A percentile compares a stretch with the other conserved stretches of the same genome.
These are phyloP conservation scores for Colletotrichum salicis DNA, from an alignment of 2,329 filamentous ascomycete genomes.

Conservation along the genomic window DNA sequence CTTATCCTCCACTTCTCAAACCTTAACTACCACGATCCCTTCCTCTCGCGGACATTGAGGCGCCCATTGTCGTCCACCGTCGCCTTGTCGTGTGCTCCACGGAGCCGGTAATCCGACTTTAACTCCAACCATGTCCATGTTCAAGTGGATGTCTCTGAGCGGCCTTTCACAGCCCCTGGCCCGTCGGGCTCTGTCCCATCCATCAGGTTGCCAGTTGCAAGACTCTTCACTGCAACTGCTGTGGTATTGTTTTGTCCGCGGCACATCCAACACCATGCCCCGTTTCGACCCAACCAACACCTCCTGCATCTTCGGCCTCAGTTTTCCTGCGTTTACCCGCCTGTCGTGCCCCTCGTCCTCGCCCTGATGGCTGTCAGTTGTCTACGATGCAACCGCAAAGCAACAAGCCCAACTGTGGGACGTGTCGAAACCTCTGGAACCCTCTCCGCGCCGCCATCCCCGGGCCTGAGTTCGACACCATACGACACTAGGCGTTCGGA, in stretches of 20 bases:
- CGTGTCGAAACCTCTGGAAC: constrained; percentile 15
- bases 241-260: background rate
- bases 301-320: constrained; percentile 18
- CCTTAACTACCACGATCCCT: constrained; percentile 13
- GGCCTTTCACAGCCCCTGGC: background rate
- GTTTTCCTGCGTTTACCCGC: constrained; percentile 9
- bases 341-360: constrained; percentile 13
- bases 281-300: constrained; percentile 27
- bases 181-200: background rate
- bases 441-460: background rate
- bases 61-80: background rate
- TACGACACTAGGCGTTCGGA: background rate
- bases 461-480: background rate
- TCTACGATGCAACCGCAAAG: constrained; percentile 9
- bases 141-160: background rate
- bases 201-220: background rate
- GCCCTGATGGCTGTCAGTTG: constrained; percentile 16
- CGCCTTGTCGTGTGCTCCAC: constrained; percentile 3
- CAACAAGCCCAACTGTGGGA: constrained; percentile 20
- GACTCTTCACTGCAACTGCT: background rate
- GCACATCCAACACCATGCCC: background rate
- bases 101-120: constrained; percentile 22
- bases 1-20: constrained; percentile 3
- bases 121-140: constrained; percentile 25
- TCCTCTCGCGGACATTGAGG: constrained; percentile 13